A percentile compares a stretch with the other conserved stretches of the same genome.
These are phyloP conservation scores for Solanum clarkiae DNA, from an alignment of 257 asterid genomes.

Conservation along the genomic window DNA sequence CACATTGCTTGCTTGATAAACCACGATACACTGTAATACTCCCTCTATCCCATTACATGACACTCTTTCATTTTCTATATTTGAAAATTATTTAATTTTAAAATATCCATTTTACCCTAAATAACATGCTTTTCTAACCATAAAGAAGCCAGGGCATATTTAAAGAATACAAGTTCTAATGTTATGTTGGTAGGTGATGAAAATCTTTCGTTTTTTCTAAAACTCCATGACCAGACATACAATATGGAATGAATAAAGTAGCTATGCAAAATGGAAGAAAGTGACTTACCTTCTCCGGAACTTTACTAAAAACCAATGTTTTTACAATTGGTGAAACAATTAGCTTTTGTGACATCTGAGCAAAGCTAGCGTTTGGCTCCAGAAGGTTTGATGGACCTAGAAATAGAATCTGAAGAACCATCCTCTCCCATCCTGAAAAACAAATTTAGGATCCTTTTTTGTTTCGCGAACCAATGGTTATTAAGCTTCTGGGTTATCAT, in stretches of 20 bases:
- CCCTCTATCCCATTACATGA: neutral
- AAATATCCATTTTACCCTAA: neutral
- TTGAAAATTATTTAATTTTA: neutral
- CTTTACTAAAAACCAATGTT: conserved; percentile 92
- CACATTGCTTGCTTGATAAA: neutral
- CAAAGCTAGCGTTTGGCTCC: conserved; percentile 89
- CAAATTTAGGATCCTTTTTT: neutral
- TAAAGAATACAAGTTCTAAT: neutral
- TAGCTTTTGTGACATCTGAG: conserved; percentile 88
- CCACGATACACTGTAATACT: neutral
- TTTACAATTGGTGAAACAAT: conserved; percentile 93
- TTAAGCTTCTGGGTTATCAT: neutral
- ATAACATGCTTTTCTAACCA: neutral
- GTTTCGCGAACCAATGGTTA: neutral
- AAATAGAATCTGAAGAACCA: conserved; percentile 96
- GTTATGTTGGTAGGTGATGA: neutral
- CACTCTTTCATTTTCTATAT: neutral
- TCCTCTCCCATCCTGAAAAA: conserved; percentile 88
- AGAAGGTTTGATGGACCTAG: conserved; percentile 93
- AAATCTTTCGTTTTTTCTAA: neutral
- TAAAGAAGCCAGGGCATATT: neutral
- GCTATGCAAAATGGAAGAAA: neutral
- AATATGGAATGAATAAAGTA: neutral
- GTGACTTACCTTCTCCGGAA: conserved; percentile 76
- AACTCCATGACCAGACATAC: neutral